Conservation (phyloP, 2,329 filamentous ascomycete species). For the Epichloe gansuensis region DNA sequence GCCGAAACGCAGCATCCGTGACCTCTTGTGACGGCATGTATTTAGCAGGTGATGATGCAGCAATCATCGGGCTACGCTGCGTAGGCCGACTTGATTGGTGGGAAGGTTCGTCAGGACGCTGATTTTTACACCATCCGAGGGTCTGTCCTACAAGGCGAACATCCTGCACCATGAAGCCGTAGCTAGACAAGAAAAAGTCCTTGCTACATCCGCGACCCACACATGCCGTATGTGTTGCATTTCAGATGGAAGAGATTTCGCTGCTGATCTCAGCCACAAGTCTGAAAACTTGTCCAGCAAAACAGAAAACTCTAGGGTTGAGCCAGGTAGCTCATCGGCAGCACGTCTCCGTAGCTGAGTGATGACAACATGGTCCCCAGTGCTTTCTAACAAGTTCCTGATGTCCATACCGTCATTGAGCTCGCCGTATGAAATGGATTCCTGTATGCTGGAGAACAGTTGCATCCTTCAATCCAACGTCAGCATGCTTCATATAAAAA, state of each 20-base stretch:
- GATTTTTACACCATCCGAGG: conserved; percentile 5
- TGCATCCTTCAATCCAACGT: conserved; percentile 14
- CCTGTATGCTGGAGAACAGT: conserved; percentile 8
- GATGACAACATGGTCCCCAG: conserved; percentile 17
- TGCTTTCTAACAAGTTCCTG: conserved; percentile 15
- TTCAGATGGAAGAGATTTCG: conserved; percentile 13
- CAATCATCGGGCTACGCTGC: background rate
- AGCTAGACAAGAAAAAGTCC: conserved; percentile 23
- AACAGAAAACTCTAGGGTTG: conserved; percentile 15
- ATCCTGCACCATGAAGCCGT: conserved; percentile 24
- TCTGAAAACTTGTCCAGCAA: conserved; percentile 18
- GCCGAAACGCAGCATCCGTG: conserved; percentile 20
- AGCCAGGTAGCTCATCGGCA: conserved; percentile 12
- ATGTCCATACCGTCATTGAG: conserved; percentile 16
- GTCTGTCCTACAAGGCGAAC: conserved; percentile 15
- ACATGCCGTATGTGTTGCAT: conserved; percentile 13
- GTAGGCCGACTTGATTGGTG: background rate
- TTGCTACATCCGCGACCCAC: conserved; percentile 22
- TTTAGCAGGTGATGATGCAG: conserved; percentile 7
- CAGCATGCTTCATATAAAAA: background rate
- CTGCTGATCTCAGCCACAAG: conserved; percentile 20
- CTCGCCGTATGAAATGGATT: conserved; percentile 1
- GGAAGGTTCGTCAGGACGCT: conserved; percentile 6
- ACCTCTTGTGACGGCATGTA: conserved; percentile 4
- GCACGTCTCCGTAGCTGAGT: conserved; percentile 17